phyloP scores from a whole-genome alignment of 192 early-diverging fungal species.

The Rhizophlyctis rosea region DNA sequence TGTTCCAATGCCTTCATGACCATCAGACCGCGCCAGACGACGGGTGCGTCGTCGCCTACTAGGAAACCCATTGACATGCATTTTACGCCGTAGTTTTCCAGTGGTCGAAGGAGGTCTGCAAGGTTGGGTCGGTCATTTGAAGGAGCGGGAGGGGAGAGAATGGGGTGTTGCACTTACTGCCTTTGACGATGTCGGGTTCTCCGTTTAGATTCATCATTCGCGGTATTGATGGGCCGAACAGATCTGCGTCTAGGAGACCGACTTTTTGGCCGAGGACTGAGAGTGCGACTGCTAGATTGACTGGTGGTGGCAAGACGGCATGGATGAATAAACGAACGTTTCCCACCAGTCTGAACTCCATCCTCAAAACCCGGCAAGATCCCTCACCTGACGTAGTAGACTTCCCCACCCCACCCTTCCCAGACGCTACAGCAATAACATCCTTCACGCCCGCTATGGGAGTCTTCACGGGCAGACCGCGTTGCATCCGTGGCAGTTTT shows the following conservation, averaged over 20 bases:
- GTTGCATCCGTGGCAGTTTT: slow-evolving; percentile 17
- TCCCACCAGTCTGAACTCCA: no score
- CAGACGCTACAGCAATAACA: slow-evolving; percentile 79
- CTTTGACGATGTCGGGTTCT: slow-evolving; percentile 62
- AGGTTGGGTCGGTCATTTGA: slow-evolving; percentile 26
- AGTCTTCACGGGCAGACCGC: slow-evolving; percentile 68
- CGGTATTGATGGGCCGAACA: slow-evolving; percentile 91
- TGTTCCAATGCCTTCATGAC: slow-evolving; percentile 92
- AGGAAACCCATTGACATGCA: slow-evolving; percentile 93
- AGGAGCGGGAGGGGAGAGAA: neutral
- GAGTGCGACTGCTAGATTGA: slow-evolving; percentile 73
- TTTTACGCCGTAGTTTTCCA: slow-evolving; percentile 82
- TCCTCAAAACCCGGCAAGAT: no score
- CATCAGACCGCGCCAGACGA: slow-evolving; percentile 93
- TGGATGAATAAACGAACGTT: slow-evolving; percentile 5
- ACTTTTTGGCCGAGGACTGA: slow-evolving; percentile 46
- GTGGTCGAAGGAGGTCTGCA: slow-evolving; percentile 61
- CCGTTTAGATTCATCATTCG: slow-evolving; percentile 77
- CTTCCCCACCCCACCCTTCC: slow-evolving; percentile 92
- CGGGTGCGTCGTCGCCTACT: slow-evolving; percentile 64
- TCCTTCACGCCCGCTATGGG: slow-evolving; percentile 70
- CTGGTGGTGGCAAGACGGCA: slow-evolving; percentile 36
- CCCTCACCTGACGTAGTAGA: slow-evolving; percentile 72
- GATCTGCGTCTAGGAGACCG: slow-evolving; percentile 84
- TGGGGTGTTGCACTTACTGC: slow-evolving; percentile 26